Base-by-base conservation (phyloP, 768 basidiomycete species). In the Mycena maculata region DNA sequence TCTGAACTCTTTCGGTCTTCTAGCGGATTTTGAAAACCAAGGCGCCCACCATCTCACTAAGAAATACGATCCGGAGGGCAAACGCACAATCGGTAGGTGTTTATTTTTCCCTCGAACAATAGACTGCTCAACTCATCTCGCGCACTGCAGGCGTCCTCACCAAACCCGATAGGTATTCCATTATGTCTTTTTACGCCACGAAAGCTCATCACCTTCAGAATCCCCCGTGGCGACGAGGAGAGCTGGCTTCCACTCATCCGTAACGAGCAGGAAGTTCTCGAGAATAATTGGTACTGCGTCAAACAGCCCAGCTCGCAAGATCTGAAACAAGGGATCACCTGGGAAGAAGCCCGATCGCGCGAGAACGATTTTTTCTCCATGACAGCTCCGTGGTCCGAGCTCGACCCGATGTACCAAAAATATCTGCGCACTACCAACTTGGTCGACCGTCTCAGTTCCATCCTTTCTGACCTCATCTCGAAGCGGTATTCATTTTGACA, bases 1-100 rank as follows among this genome's bases (percentile, higher is more conserved):
- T 23, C 39, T 13, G 23, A 23, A 27, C 33, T 44, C 31, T 15
- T 23, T 56, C 38, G 52, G 27, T 28, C 11, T 49, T 53, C 11
- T 61, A 94, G 93, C 91, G 56, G 92, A 94, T 67, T 92, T 91
- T 22, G 90, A 93, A 70, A 94, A 92, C 45, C 92, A 94, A 74
- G 90, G 89, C 0, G 92, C 92, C 0, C 88, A 90, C 63, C 79
- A 84, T n/a, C 78, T 94, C 0, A 87, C 90, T 0, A 89, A 88
- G 71, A 54, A 78, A 16, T 78, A 84, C 52, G 92, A 93, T 66
- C 86, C 88, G 0, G 77, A 86, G 1, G 91, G 92, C 0, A 83
- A 82, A 54, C 83, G 91, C 5, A 94, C 92, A 0, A 89, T 93
- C 18, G 92, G 92, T 91, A 66, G 16, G 84, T 20, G 18, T 38